Conservation (phyloP, 2,329 filamentous ascomycete genomes). For the Epichloe scottii region DNA sequence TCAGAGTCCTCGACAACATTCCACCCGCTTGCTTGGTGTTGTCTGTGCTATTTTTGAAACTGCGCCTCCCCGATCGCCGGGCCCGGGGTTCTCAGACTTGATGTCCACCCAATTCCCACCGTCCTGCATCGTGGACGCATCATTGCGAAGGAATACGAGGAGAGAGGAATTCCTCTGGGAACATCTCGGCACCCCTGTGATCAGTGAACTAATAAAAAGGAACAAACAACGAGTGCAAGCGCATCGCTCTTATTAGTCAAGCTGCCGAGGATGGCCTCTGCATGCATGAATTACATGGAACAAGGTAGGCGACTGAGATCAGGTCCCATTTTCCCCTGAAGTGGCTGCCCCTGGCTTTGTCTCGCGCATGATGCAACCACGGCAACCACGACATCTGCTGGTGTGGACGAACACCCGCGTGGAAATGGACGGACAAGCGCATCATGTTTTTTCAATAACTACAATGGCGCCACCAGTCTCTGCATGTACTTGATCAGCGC, state of each 20-base stretch:
- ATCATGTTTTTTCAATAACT: too few species aligned
- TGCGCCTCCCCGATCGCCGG: background rate
- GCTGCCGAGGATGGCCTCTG: background rate
- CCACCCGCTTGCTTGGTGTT: background rate
- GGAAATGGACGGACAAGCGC: too few species aligned
- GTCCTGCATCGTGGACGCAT: background rate
- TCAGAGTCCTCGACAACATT: background rate
- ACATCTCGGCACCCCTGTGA: too few species aligned
- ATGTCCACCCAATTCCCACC: background rate
- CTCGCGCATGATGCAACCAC: background rate
- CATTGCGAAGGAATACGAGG: background rate
- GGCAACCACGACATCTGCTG: background rate
- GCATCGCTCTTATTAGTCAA: background rate
- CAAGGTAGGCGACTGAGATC: background rate
- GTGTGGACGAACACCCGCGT: background rate
- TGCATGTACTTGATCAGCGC: too few species aligned
- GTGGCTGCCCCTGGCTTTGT: background rate
- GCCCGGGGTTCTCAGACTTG: background rate
- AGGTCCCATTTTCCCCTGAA: background rate
- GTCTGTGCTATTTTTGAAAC: slow-evolving; percentile 4
- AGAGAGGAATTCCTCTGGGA: background rate
- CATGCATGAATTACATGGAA: background rate
- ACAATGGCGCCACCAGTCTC: too few species aligned
- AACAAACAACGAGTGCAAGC: background rate
- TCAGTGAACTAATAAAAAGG: background rate